Base-by-base conservation (phyloP, 208 protist species). In the Leptomonas pyrrhocoris region DNA sequence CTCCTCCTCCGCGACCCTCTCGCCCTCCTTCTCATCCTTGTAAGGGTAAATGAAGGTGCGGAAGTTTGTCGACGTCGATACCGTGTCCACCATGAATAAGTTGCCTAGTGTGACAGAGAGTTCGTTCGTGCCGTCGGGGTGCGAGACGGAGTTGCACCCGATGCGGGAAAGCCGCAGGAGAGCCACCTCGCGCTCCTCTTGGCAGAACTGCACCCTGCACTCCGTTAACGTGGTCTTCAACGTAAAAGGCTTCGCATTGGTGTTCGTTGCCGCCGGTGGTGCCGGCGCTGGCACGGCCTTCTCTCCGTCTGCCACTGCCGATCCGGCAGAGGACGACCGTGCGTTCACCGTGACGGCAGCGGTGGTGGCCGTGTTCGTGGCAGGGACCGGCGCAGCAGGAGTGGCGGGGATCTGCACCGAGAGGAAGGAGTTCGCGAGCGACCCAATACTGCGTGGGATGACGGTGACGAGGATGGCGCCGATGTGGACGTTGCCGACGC, bases 381-480 rank as follows among this genome's bases (percentile, higher is more conserved):
- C n/a, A 12, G 19, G 3, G 21, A 42, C 8, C 5, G 56, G 13
- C 18, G 28, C 40, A 21, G 28, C 40, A 21, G 42, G 62, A 38
- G 34, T 9, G 18, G 64, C 27, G 42, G 86, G 80, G 25, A 94
- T 62, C 40, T 80, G 72, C 59, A 95, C 61, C 15, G 86, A 95
- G 21, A 95, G 74, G 4, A 95, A 59, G 38, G 81, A 75, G 73
- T 95, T 93, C 16, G 87, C 66, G 2, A 95, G 74, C 19, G 73
- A 80, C 18, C 90, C 90, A 21, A 93, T 69, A 27, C 85, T 88
- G 28, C 74, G 77, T 12, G 90, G 86, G 16, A 92, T 77, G 30
- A 91, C 56, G 21, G 77, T 80, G 25, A 95, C 69, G n/a, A 81
- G 68, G 49, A 90, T 64, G 55, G 81, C 74, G 12, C 68, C 42